phyloP scores from a whole-genome alignment of 73 alveolate genomes.

The Urostyla sp. region DNA sequence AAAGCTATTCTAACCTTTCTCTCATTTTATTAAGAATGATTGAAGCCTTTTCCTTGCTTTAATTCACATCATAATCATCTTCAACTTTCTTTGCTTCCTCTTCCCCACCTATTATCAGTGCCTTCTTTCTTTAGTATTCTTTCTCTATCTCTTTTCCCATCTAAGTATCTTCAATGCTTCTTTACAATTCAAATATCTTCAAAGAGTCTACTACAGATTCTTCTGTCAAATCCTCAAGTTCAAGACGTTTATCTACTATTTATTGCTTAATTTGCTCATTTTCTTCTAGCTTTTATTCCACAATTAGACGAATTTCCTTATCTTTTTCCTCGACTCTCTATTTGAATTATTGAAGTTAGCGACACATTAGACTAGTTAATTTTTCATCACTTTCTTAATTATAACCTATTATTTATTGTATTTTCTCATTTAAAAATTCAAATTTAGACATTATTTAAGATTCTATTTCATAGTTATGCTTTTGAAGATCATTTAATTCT shows the following conservation, averaged over 20 bases:
- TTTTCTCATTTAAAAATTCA: conserved; percentile 7
- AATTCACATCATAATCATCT: conserved; percentile 21
- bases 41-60: conserved; percentile 23
- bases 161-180: background rate
- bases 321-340: conserved; percentile 5
- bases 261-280: background rate
- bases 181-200: background rate
- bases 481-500: too few species aligned
- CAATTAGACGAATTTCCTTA: background rate
- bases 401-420: background rate
- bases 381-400: conserved; percentile 6
- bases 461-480: conserved; percentile 15
- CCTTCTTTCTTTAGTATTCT: background rate
- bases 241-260: background rate
- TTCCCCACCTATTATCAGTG: conserved; percentile 25
- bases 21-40: conserved; percentile 22
- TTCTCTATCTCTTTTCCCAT: conserved; percentile 5
- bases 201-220: background rate
- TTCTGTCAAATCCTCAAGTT: conserved; percentile 5
- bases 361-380: background rate
- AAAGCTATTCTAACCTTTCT: conserved; percentile 6
- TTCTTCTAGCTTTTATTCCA: background rate
- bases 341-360: conserved; percentile 1
- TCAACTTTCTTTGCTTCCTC: conserved; percentile 27
- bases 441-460: conserved; percentile 6